Conservation (phyloP, 495 filamentous ascomycete species). For the Hyaloscypha bicolor region DNA sequence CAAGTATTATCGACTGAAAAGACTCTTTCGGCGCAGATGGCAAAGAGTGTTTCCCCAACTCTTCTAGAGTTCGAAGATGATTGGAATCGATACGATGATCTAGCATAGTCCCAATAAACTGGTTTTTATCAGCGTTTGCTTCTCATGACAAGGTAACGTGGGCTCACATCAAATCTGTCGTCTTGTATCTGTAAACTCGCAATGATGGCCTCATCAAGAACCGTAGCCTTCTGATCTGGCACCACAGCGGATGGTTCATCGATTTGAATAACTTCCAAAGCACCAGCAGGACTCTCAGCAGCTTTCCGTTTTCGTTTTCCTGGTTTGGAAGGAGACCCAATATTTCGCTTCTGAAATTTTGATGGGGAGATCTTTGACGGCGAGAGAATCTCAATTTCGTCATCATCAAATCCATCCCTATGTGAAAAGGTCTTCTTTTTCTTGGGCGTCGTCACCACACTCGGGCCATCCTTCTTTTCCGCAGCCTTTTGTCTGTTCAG, state of each 20-base stretch:
- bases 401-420: slow-evolving; percentile 56
- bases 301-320: slow-evolving; percentile 51
- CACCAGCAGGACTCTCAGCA: slow-evolving; percentile 50
- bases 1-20: slow-evolving; percentile 28
- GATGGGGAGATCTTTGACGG: slow-evolving; percentile 34
- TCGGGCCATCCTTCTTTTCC: slow-evolving; percentile 32
- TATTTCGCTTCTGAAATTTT: slow-evolving; percentile 24
- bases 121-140: not conserved
- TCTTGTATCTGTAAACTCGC: slow-evolving; percentile 27
- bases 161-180: slow-evolving; percentile 34
- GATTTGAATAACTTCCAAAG: slow-evolving; percentile 47
- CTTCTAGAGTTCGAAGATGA: slow-evolving; percentile 30
- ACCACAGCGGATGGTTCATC: slow-evolving; percentile 25
- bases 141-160: not conserved
- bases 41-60: slow-evolving; percentile 28
- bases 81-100: slow-evolving; percentile 26
- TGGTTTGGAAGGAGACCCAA: slow-evolving; percentile 36
- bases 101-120: slow-evolving; percentile 33
- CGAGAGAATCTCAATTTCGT: slow-evolving; percentile 47
- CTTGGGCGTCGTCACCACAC: slow-evolving; percentile 44
- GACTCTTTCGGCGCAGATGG: slow-evolving; percentile 30
- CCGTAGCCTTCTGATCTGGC: slow-evolving; percentile 9
- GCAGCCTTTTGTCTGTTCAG: slow-evolving; percentile 42
- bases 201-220: slow-evolving; percentile 27
- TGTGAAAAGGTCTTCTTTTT: slow-evolving; percentile 49